Conservation (phyloP, 2,329 filamentous ascomycete genomes). For the Trichophyton mentagrophytes region DNA sequence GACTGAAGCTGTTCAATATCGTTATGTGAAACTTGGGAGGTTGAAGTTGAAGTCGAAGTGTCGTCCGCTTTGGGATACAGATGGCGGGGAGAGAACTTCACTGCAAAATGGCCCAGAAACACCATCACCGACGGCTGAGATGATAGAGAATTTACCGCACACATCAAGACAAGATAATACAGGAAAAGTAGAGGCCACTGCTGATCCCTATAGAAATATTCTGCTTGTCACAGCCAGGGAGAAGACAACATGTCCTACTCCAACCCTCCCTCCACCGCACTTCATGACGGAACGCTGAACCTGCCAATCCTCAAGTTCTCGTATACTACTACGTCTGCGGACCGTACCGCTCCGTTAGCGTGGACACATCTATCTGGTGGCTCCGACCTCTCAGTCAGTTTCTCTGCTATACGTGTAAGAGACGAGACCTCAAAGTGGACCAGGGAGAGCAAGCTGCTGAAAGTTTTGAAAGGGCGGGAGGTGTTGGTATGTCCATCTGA, state of each 20-base stretch:
- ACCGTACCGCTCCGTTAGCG: conserved; percentile 27
- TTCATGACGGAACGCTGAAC: not conserved
- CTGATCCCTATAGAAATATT: too few species aligned
- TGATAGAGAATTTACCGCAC: not conserved
- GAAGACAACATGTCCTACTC: not conserved
- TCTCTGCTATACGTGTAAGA: conserved; percentile 21
- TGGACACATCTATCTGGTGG: conserved; percentile 34
- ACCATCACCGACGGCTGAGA: not conserved
- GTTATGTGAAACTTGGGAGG: not conserved
- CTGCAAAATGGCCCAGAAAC: not conserved
- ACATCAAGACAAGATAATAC: not conserved
- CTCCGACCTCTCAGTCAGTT: conserved; percentile 24
- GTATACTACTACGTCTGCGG: conserved; percentile 28
- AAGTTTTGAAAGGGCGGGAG: conserved; percentile 23
- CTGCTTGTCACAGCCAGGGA: not conserved
- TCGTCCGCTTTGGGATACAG: not conserved
- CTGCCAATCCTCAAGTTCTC: conserved; percentile 32
- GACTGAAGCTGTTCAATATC: not conserved
- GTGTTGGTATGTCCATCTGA: conserved; percentile 22
- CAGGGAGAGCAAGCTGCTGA: conserved; percentile 20
- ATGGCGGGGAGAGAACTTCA: not conserved
- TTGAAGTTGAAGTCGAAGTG: not conserved
- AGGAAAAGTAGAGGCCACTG: not conserved
- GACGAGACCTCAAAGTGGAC: conserved; percentile 6
- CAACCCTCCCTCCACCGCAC: not conserved